Evolutionary conservation across 163 green algal genomes (phyloP).

Genomic region (Coccomyxa subellipsoidea): DNA sequence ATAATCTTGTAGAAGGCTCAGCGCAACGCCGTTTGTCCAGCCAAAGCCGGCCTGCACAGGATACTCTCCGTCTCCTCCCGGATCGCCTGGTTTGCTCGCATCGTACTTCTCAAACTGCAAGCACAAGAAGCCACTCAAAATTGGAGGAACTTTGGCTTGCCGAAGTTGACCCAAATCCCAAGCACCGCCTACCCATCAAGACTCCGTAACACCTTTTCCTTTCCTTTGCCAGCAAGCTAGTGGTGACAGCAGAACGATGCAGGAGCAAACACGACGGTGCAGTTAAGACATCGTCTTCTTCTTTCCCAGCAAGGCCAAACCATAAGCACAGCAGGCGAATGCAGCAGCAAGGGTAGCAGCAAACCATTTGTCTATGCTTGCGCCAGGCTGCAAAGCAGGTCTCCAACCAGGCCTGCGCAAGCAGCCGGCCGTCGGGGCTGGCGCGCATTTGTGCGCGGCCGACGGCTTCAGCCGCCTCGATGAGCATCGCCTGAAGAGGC

Average conservation of each 20-base stretch:
- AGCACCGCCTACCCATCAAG: too few species aligned
- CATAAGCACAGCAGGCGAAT: background rate
- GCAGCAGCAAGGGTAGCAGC: background rate
- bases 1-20: slow-evolving; percentile 57
- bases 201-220: too few species aligned
- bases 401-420: slow-evolving; percentile 51
- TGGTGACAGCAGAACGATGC: too few species aligned
- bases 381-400: slow-evolving; percentile 33
- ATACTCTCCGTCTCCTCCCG: slow-evolving; percentile 43
- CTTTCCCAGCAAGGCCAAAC: too few species aligned
- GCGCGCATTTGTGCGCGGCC: slow-evolving; percentile 9
- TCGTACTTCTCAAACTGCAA: slow-evolving; percentile 48
- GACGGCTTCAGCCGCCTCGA: slow-evolving; percentile 52
- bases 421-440: slow-evolving; percentile 16
- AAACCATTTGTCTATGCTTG: slow-evolving; percentile 25
- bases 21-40: slow-evolving; percentile 86
- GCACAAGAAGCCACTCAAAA: background rate
- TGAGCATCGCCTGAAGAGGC: slow-evolving; percentile 80
- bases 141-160: too few species aligned
- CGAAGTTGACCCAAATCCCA: too few species aligned
- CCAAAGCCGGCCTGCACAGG: slow-evolving; percentile 83
- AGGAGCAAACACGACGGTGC: too few species aligned
- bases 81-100: slow-evolving; percentile 65
- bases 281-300: too few species aligned
- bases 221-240: too few species aligned